A percentile compares a stretch with the other conserved stretches of the same genome.
These are phyloP conservation scores for Tricladium varicosporioides DNA, from an alignment of 2,329 filamentous ascomycete genomes.

Conservation along the genomic window DNA sequence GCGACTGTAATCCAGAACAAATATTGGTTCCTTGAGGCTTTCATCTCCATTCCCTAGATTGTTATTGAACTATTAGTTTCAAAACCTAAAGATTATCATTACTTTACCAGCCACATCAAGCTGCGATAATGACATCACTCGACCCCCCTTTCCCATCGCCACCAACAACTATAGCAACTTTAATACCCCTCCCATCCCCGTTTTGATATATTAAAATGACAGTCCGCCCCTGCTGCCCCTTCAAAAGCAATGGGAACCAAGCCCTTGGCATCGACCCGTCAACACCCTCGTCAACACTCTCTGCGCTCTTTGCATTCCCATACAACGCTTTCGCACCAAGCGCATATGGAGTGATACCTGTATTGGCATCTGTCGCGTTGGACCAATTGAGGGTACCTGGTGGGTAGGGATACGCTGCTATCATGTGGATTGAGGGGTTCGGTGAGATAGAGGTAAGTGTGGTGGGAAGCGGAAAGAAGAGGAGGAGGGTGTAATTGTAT, in stretches of 20 bases:
- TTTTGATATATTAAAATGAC: background rate
- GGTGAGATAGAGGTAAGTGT: background rate
- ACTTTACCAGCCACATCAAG: background rate
- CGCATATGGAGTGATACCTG: background rate
- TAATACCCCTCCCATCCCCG: background rate
- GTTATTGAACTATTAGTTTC: no score
- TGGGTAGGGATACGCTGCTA: background rate
- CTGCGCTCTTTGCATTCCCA: background rate
- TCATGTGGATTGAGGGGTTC: background rate
- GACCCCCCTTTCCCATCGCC: background rate
- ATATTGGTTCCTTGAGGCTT: no score
- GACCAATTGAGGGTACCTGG: background rate
- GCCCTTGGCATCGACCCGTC: background rate
- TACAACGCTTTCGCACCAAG: background rate
- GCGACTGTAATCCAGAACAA: no score
- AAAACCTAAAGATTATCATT: background rate
- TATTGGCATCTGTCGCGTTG: background rate
- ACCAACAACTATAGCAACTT: background rate
- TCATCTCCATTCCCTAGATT: no score
- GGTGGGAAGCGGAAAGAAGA: conserved; percentile 2
- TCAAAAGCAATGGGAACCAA: background rate
- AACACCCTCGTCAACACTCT: background rate
- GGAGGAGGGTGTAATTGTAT: background rate
- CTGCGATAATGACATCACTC: background rate
- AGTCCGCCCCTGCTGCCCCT: background rate